Base-by-base conservation (phyloP, 805 yeast genomes). In the Wickerhamomyces sydowiorum region DNA sequence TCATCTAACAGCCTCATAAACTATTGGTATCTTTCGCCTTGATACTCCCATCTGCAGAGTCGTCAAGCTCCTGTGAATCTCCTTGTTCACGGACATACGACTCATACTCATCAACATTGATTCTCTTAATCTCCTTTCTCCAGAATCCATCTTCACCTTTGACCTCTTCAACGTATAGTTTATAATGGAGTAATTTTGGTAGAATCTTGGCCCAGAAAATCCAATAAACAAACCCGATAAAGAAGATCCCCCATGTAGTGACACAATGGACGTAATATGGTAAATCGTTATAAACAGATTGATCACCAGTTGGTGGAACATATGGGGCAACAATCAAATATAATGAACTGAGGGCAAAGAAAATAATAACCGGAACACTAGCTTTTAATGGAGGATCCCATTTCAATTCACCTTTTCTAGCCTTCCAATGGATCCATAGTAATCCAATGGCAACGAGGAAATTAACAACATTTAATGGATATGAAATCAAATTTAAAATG, bases 211-310 rank as follows among this genome's bases (percentile, higher is more conserved):
- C 70, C 84, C 87, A 80, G 15, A 79, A 55, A 8, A 79, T 44
- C 83, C 88, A 86, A 66, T 84, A 86, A 1, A 72, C 50, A 29
- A 72, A 75, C 48, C 87, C 91, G 38, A 79, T 58, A 13, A 71
- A 82, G 52, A 82, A 80, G 36, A 86, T 70, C 49, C 83, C 89
- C 80, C 88, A 75, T 12, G 89, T 81, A n/a, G 83, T 86, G 38
- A 85, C 93, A 57, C 88, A 80, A 60, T 84, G 90, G 43, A 80
- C 70, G 72, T 78, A 86, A 65, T 86, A 86, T 23, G 95, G 95
- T 53, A 86, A 66, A 38, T 60, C 50, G n/a, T 76, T 61, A 69
- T 86, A 86, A 41, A 86, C 89, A 29, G 73, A 69, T 63, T 83
- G 82, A 28, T 82, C 85, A 17, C 55, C 68, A 18, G 69, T 57